These are phyloP conservation scores for Plantago elongata DNA, from an alignment of 257 asterid species.

Conservation along the genomic window DNA sequence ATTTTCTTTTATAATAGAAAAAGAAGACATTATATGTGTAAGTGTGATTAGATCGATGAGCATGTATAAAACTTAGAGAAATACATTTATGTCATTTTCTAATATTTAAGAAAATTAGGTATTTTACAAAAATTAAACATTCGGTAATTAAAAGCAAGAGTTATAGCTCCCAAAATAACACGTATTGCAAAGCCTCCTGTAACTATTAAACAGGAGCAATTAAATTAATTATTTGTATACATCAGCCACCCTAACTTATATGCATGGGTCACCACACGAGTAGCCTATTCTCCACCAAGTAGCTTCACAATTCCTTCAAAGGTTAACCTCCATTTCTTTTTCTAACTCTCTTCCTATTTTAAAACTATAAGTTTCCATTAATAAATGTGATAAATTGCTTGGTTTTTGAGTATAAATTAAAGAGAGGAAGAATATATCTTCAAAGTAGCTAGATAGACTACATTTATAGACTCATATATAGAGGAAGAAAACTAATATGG, in stretches of 20 bases:
- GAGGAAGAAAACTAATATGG: slow-evolving; percentile 9
- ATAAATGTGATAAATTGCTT: slow-evolving; percentile 16
- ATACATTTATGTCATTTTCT: too few species aligned
- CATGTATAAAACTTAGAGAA: too few species aligned
- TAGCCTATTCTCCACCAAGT: slow-evolving; percentile 56
- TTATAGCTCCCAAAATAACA: too few species aligned
- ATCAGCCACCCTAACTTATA: slow-evolving; percentile 27
- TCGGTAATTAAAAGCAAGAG: too few species aligned
- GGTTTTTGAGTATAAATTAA: slow-evolving; percentile 1
- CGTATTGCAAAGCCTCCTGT: too few species aligned
- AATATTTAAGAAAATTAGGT: too few species aligned
- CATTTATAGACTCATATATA: too few species aligned
- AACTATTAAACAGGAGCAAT: background rate
- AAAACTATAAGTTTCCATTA: slow-evolving; percentile 21
- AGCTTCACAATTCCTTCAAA: slow-evolving; percentile 63
- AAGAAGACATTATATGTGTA: too few species aligned
- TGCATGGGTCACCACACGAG: slow-evolving; percentile 74
- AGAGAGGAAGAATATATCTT: slow-evolving; percentile 2
- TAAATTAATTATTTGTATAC: background rate
- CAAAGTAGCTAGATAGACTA: background rate
- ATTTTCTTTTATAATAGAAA: too few species aligned
- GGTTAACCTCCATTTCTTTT: slow-evolving; percentile 37
- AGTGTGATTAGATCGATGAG: too few species aligned
- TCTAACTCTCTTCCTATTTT: slow-evolving; percentile 18
- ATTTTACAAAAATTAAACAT: too few species aligned